phyloP scores from a whole-genome alignment of 2,329 filamentous ascomycete genomes.

The Teratosphaeria nubilosa region DNA sequence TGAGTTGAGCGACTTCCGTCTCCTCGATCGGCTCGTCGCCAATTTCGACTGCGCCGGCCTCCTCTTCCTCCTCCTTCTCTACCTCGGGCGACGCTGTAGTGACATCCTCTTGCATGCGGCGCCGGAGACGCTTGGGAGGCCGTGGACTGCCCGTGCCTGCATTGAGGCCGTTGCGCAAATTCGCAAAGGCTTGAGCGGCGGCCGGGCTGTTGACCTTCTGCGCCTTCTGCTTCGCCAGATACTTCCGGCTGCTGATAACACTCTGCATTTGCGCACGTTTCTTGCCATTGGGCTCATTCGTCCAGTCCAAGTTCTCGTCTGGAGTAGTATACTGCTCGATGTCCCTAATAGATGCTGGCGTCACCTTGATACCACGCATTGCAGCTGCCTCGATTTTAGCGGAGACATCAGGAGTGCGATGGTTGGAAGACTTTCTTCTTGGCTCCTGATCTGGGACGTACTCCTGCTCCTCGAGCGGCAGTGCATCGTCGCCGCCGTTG shows the following conservation, averaged over 20 bases:
- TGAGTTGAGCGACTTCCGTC: neutral
- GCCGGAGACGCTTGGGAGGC: neutral
- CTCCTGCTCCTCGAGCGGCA: neutral
- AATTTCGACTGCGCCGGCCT: neutral
- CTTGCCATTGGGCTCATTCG: neutral
- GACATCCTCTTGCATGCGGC: neutral
- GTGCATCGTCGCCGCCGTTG: neutral
- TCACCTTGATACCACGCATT: neutral
- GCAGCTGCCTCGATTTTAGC: neutral
- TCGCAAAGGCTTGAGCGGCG: neutral
- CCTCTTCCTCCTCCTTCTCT: neutral
- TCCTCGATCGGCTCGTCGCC: neutral
- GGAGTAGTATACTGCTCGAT: conserved; percentile 2
- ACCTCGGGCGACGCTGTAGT: neutral
- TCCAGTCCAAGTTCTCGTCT: conserved; percentile 5
- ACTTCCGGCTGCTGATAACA: conserved; percentile 1
- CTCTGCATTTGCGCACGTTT: conserved; percentile 1
- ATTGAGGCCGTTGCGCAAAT: neutral
- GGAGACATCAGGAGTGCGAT: neutral
- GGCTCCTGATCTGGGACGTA: neutral
- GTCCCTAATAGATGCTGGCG: neutral
- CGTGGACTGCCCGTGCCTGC: neutral
- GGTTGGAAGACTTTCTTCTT: neutral
- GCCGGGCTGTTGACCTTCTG: neutral
- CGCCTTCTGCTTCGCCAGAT: neutral